Evolutionary conservation across 2,329 filamentous ascomycete genomes (phyloP), one percentile per base, ranked within the genome.

Genomic region (Nemania abortiva): DNA sequence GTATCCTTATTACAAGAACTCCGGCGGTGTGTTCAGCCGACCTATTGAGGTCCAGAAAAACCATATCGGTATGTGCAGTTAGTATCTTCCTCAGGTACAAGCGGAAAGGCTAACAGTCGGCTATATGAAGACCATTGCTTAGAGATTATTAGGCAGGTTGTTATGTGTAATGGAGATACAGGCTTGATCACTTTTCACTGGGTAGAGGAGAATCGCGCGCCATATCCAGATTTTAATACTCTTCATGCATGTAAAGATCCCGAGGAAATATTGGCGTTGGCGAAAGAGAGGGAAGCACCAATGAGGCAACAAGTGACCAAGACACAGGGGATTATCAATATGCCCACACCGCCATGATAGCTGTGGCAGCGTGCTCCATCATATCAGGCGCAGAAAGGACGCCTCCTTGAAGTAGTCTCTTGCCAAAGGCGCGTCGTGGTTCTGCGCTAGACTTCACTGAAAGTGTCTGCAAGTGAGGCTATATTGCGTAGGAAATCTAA

Each of bases 121-220:
- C 27, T 24, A 29, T 53, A 5, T 6, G 11, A 15, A 53, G 50
- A 53, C 50, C 50, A 53, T 10, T 53, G 50, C 11, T 27, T 53
- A 31, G 50, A 53, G 27, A 53, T 53, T n/a, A 53, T 53, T 2
- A 9, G 50, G 20, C 50, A 53, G 15, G 50, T 53, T 5, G 31
- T 53, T 10, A 53, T 53, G 50, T 53, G 50, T 24, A 53, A 13
- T n/a, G 50, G 50, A 1, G 50, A 53, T 31, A 53, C 50, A 31
- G 50, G 50, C 15, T n/a, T 53, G 22, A 53, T 53, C 31, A 53
- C 50, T 3, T 53, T 53, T 53, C 50, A 53, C 50, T 53, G 50
- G 50, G 50, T 53, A 11, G 50, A 10, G 10, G 24, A 15, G 13
- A 53, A 53, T 31, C 50, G 24, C 20, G 50, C 31, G 2, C 9